phyloP scores from a whole-genome alignment of 2,329 filamentous ascomycete species.

The Colletotrichum karsti region DNA sequence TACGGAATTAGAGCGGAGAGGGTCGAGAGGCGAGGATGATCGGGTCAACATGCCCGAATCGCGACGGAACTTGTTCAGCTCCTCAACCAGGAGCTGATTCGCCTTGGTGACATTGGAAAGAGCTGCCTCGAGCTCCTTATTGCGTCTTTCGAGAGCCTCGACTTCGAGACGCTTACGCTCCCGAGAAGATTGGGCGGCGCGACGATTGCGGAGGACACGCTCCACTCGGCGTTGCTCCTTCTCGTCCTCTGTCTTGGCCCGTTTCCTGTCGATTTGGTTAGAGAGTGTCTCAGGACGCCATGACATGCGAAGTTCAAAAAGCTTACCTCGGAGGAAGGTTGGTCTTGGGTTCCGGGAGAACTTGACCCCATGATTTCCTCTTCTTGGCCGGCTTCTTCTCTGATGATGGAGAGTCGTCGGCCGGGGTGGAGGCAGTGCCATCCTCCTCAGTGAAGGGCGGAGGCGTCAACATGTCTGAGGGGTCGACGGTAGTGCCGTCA shows the following conservation, averaged over 20 bases:
- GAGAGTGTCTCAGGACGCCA: not conserved
- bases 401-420: conserved; percentile 18
- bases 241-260: conserved; percentile 98
- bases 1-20: conserved; percentile 55
- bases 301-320: conserved; percentile 2
- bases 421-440: conserved; percentile 28
- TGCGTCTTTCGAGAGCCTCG: conserved; percentile 82
- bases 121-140: conserved; percentile 73
- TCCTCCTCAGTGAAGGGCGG: conserved; percentile 44
- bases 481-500: conserved; percentile 49
- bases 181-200: conserved; percentile 94
- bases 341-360: conserved; percentile 95
- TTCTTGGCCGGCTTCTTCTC: conserved; percentile 87
- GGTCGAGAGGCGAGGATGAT: conserved; percentile 51
- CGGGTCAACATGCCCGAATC: conserved; percentile 50
- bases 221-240: conserved; percentile 98
- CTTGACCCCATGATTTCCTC: conserved; percentile 98
- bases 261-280: conserved; percentile 70
- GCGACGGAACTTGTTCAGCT: conserved; percentile 58
- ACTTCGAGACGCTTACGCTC: conserved; percentile 92
- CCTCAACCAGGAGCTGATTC: conserved; percentile 57
- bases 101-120: conserved; percentile 67
- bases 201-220: conserved; percentile 94
- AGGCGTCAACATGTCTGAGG: conserved; percentile 60
- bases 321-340: conserved; percentile 87